Evolutionary conservation across 164 flowering plant species (phyloP), one percentile per base, ranked within the genome.

Genomic region (Platanus orientalis): DNA sequence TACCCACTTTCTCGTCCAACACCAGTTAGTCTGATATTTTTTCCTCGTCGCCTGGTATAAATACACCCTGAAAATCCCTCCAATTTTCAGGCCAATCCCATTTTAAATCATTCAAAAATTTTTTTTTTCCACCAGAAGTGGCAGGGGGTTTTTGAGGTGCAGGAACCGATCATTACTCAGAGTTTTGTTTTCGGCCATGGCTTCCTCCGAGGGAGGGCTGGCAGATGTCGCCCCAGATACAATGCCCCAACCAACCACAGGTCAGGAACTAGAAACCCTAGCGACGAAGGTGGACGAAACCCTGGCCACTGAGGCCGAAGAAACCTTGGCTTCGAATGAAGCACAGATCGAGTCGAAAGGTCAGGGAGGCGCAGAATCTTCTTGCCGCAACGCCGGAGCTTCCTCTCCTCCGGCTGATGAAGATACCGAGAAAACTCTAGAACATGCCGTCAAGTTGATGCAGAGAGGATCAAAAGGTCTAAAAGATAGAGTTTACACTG

Each of bases 401-500:
- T 68, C 75, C n/a, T 51, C n/a, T 45, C 16, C 49, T 2, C 19
- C 20, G 42, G 42, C 42, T 36, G 42, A 7, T 16, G 4, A 45
- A 14, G 83, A 64, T 17, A 59, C 76, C 0, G 80, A 69, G 56
- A 82, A 85, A 61, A 74, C 92, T 23, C 72, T 91, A 39, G 86
- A 79, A 32, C 60, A 68, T 40, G 87, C 95, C 4, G 83, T 73
- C 0, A 89, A 87, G 80, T 66, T 91, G 73, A 71, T 85, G 76
- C 86, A 73, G 56, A 82, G 64, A 76, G 98, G 96, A 7, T 72
- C 79, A 1, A 62, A 60, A 44, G 91, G 88, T 12, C 49, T 79
- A 6, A 84, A 81, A 61, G 87, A 75, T 0, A 57, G 70, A 4
- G 96, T 87, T 72, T 85, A 56, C 63, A 60, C 49, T 6, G 85